Evolutionary conservation across 768 basidiomycete species (phyloP), one percentile per base, ranked within the genome.

Genomic region (Cystobasidium tubakii): DNA sequence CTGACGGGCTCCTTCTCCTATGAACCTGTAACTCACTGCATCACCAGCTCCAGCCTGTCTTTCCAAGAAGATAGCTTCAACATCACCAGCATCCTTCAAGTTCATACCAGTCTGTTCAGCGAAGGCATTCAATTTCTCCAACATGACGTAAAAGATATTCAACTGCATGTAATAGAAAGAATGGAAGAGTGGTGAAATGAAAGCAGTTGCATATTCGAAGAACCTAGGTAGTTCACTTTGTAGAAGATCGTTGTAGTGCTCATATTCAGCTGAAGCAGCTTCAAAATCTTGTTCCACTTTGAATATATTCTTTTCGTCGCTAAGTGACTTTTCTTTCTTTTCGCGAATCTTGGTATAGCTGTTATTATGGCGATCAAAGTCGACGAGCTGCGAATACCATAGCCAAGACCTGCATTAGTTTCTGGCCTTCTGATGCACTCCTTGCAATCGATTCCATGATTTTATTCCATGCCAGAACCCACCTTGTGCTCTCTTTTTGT

Each of bases 121-220:
- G 79, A 94, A 98, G 43, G 86, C 85, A 80, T 90, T 89, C 83
- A 97, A 84, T 84, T 94, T 97, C 83, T 99, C 96, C 74, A 96
- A 85, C 80, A 97, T 87, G 72, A 96, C 84, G 82, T 97, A 98
- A 83, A 88, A 94, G 73, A 94, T 88, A 81, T 96, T 95, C 77
- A 95, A 60, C 92, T 98, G 92, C 93, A 99, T 97, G 81, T 95
- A 99, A 84, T 90, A 99, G 85, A 93, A 93, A 21, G 92, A 95
- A 78, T 95, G 89, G 86, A 97, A 99, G n/a, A 98, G 84, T 0
- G 96, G 96, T 77, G 94, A 89, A 80, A 98, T 91, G 82, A 97
- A 97, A 76, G 88, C 87, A 1, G 91, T 89, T 0, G 90, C 85
- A 75, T 97, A 86, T 33, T 84, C 84, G 86, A 98, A 88, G 84